phyloP scores from a whole-genome alignment of 2,329 filamentous ascomycete species.

The Sordariomycetes sp. region DNA sequence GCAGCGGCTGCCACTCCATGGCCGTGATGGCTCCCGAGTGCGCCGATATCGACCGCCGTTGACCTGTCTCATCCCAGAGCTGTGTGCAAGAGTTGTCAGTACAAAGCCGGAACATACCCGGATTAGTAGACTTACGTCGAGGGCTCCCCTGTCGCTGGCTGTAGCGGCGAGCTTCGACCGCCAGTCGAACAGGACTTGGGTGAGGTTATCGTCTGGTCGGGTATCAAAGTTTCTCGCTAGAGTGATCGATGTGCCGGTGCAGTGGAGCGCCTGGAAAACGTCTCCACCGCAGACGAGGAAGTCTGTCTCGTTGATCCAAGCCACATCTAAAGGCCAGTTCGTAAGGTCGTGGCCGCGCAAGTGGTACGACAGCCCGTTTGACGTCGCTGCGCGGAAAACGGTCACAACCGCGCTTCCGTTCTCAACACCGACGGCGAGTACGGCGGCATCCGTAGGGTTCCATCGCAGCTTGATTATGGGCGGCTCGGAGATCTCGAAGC shows the following conservation, averaged over 20 bases:
- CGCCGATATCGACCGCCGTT: slow-evolving; percentile 44
- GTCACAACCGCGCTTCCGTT: slow-evolving; percentile 44
- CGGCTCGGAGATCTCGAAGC: slow-evolving; percentile 47
- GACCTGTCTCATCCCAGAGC: slow-evolving; percentile 45
- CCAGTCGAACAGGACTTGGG: slow-evolving; percentile 45
- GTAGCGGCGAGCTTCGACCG: slow-evolving; percentile 44
- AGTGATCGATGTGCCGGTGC: slow-evolving; percentile 33
- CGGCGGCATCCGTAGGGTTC: slow-evolving; percentile 43
- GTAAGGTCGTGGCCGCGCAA: slow-evolving; percentile 39
- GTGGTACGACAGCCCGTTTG: slow-evolving; percentile 34
- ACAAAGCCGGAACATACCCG: neutral
- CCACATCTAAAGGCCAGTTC: slow-evolving; percentile 42
- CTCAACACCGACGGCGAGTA: slow-evolving; percentile 43
- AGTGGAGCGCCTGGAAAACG: slow-evolving; percentile 36
- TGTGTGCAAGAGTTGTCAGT: slow-evolving; percentile 13
- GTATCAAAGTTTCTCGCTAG: slow-evolving; percentile 39
- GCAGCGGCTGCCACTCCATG: slow-evolving; percentile 49
- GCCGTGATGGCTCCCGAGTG: slow-evolving; percentile 48
- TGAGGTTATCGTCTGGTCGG: slow-evolving; percentile 40
- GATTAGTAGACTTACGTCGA: slow-evolving; percentile 42
- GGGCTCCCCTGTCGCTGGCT: slow-evolving; percentile 45
- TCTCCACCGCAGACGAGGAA: slow-evolving; percentile 51
- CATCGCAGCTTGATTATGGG: slow-evolving; percentile 52
- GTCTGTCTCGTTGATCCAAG: slow-evolving; percentile 48
- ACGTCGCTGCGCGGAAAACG: slow-evolving; percentile 34